Evolutionary conservation across 73 alveolate genomes (phyloP).

Genomic region (Paramecium biaurelia): DNA sequence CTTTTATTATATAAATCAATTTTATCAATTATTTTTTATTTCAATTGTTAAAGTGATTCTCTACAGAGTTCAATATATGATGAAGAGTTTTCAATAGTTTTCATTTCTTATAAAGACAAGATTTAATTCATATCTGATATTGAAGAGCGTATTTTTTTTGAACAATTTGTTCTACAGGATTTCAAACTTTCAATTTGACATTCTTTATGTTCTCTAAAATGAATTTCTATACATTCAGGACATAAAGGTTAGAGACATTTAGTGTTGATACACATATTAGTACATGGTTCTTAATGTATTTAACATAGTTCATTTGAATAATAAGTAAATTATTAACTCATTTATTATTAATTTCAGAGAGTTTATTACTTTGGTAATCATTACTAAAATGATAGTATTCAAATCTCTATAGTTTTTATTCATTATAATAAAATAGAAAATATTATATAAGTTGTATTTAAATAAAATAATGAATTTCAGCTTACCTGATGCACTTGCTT

Average conservation of each 20-base stretch:
- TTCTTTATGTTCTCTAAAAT: not conserved
- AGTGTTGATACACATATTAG: constrained; percentile 23
- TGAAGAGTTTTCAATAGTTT: not conserved
- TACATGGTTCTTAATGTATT: constrained; percentile 5
- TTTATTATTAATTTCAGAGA: not conserved
- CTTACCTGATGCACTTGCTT: constrained; percentile 8
- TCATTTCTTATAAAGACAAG: not conserved
- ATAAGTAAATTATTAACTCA: not conserved
- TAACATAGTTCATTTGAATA: not conserved
- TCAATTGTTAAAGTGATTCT: not conserved
- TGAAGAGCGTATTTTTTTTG: not conserved
- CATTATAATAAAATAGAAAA: no score
- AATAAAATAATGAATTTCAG: constrained; percentile 12
- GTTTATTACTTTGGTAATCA: not conserved
- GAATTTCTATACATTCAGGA: constrained; percentile 46
- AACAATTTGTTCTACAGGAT: not conserved
- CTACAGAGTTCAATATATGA: not conserved
- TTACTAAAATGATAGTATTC: not conserved
- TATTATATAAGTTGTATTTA: not conserved
- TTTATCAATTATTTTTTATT: not conserved
- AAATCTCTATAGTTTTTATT: not conserved
- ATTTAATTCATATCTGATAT: not conserved
- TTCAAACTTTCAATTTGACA: constrained; percentile 28
- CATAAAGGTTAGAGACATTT: constrained; percentile 36
- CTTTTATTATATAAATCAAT: not conserved